Base-by-base conservation (phyloP, 1,284 basidiomycete species). In the Mycosarcoma maydis region DNA sequence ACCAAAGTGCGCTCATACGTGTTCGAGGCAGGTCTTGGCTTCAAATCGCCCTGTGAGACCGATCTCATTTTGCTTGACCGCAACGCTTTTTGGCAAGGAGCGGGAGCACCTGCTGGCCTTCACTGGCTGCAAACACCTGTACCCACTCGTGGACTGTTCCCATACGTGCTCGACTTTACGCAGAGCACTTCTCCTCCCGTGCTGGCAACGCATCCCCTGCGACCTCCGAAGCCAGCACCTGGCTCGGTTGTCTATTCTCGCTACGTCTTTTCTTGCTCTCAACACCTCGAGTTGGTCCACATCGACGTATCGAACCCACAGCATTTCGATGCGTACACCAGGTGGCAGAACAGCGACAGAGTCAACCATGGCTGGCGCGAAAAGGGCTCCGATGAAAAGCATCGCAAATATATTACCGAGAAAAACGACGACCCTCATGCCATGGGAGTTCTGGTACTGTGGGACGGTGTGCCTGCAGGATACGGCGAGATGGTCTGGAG, bases 51-150 rank as follows among this genome's bases (percentile, higher is more conserved):
- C 20, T 54, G 54, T 26, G 44, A 48, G 14, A 20, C 39, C 8
- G 36, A 49, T 5, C 40, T 49, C 9, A 17, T 86, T 83, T 22
- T 86, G 73, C 80, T 87, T 45, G 81, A 82, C 14, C 81, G 85
- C 34, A 80, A 82, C 1, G 77, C 84, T 3, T 87, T 87, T 77
- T 87, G 86, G 86, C 86, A 87, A 71, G 86, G 84, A 8, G 86
- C 85, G 2, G 86, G 86, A 11, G 84, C 83, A 3, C 84, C 82
- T 53, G 83, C 84, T 55, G 23, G 71, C 3, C 79, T 80, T 23
- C 81, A 83, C 26, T 87, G 86, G 86, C 38, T 55, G 23, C 53
- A 48, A 14, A 48, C 39, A 8, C 53, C 53, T 16, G 39, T 55
- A 8, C 53, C 53, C 20, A 27, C 53, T 10, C 7, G 80, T 80